Conservation (phyloP, 495 filamentous ascomycete species). For the Penicillium silybi region DNA sequence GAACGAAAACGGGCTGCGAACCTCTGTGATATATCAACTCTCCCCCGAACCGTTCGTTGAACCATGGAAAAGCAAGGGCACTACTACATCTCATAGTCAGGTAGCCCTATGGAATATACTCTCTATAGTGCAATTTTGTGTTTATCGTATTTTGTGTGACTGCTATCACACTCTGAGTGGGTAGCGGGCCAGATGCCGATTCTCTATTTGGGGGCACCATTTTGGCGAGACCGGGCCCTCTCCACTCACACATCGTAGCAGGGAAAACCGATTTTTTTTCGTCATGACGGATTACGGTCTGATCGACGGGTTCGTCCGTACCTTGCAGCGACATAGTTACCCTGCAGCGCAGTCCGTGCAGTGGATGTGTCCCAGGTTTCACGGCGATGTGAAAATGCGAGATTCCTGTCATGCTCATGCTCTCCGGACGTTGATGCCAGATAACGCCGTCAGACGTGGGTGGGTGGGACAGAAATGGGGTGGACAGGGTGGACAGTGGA, state of each 20-base stretch:
- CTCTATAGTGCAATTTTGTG: too few relatives aligned
- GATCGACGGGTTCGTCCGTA: constrained; percentile 32
- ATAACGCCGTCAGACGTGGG: constrained; percentile 9
- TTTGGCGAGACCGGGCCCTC: too few relatives aligned
- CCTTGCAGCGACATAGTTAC: constrained; percentile 27
- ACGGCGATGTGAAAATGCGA: background rate
- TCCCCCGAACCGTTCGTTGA: constrained; percentile 2
- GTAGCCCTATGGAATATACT: too few relatives aligned
- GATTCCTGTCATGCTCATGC: constrained; percentile 1
- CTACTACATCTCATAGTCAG: too few relatives aligned
- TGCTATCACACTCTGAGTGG: too few relatives aligned
- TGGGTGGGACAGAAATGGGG: background rate
- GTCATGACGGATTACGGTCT: background rate
- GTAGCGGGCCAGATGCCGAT: too few relatives aligned
- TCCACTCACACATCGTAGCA: too few relatives aligned
- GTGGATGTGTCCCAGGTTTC: constrained; percentile 9
- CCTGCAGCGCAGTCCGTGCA: constrained; percentile 30
- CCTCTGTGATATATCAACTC: constrained; percentile 10
- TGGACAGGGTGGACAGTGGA: background rate
- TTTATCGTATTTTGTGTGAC: too few relatives aligned
- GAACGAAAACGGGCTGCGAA: constrained; percentile 1
- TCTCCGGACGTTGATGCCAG: constrained; percentile 13
- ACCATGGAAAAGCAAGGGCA: constrained; percentile 5
- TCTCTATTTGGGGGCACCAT: too few relatives aligned
- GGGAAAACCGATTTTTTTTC: too few relatives aligned